Evolutionary conservation across 306 rosid species (phyloP).

Genomic region (Citrullus mucosospermus): DNA sequence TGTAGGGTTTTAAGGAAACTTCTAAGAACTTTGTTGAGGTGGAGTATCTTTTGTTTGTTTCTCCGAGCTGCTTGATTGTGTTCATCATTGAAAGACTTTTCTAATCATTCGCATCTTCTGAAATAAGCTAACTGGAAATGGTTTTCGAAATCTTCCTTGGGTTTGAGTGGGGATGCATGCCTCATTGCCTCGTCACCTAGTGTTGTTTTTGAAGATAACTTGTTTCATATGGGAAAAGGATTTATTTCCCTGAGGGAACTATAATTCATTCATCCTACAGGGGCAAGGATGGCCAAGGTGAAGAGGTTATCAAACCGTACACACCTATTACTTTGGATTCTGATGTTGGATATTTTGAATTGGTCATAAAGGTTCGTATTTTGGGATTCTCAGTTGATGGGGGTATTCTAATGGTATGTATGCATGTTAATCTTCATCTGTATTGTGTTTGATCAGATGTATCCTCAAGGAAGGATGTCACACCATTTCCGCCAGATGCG

Average conservation of each 20-base stretch:
- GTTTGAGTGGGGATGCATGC: neutral
- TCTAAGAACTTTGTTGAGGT: neutral
- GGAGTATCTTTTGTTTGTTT: neutral
- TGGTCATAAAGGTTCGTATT: conserved; percentile 70
- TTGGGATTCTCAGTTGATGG: neutral
- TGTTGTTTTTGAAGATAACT: neutral
- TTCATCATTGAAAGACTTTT: neutral
- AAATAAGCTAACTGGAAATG: neutral
- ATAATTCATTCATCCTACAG: conserved; percentile 22
- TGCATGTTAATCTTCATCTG: neutral
- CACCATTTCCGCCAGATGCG: conserved; percentile 95
- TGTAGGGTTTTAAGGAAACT: neutral
- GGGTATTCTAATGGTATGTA: neutral
- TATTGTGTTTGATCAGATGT: conserved; percentile 43
- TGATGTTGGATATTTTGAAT: conserved; percentile 82
- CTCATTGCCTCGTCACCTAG: neutral
- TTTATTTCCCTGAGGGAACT: neutral
- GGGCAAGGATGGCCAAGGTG: conserved; percentile 83
- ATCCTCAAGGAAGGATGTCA: conserved; percentile 99
- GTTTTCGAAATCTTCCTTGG: neutral
- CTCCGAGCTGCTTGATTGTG: neutral
- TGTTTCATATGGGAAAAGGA: neutral
- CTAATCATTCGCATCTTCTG: neutral
- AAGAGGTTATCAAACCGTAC: conserved; percentile 82
- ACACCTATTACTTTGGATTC: conserved; percentile 96